Evolutionary conservation across 345 rosid species (phyloP).

Genomic region (Ceriops tagal): DNA sequence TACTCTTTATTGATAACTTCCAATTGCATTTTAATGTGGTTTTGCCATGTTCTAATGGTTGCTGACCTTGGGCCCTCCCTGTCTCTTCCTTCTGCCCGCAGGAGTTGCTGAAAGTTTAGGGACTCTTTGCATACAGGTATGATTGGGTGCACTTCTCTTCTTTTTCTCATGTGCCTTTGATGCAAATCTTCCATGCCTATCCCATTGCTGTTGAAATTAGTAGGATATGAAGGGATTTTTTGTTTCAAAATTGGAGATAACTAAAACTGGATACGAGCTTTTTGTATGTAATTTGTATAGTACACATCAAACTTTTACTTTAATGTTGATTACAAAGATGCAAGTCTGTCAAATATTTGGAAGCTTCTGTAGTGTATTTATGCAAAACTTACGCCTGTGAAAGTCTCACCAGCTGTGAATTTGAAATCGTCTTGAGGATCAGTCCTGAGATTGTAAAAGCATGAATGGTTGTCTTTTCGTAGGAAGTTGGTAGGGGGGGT

Average conservation of each 20-base stretch:
- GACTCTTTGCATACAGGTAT: slow-evolving; percentile 7
- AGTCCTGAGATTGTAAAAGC: no score
- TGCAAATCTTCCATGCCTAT: not conserved
- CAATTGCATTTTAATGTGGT: not conserved
- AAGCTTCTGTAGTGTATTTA: no score
- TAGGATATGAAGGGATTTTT: not conserved
- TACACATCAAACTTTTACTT: slow-evolving; percentile 4
- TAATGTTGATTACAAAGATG: not conserved
- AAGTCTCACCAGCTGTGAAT: no score
- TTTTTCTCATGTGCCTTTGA: slow-evolving; percentile 10
- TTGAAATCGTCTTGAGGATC: no score
- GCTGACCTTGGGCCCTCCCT: not conserved
- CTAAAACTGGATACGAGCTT: not conserved
- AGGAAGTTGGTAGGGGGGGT: no score
- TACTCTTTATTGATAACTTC: not conserved
- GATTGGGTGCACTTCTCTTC: slow-evolving; percentile 15
- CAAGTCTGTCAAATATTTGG: not conserved
- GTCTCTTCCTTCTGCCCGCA: slow-evolving; percentile 23
- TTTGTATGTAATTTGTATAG: slow-evolving; percentile 17
- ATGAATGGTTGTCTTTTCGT: no score
- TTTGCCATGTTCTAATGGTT: not conserved
- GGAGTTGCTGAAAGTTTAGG: slow-evolving; percentile 48
- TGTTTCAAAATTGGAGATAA: slow-evolving; percentile 5
- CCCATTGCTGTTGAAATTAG: slow-evolving; percentile 5
- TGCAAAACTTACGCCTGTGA: no score